Evolutionary conservation across 2,329 filamentous ascomycete species (phyloP).

Genomic region (Blastomyces gilchristii): DNA sequence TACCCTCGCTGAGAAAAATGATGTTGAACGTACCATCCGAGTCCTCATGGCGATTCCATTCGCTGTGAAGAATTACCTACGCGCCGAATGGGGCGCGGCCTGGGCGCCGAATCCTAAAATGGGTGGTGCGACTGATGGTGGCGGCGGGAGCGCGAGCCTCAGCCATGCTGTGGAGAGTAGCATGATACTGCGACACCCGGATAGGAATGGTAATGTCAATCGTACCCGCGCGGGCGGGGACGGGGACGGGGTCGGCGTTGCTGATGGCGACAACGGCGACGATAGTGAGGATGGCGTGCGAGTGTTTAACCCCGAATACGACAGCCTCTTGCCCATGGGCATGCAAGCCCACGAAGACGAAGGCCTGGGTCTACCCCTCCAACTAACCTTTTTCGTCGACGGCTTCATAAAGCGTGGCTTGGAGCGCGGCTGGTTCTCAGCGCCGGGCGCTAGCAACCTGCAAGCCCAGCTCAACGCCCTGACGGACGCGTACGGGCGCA

Average conservation of each 20-base stretch:
- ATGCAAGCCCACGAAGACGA: constrained; percentile 48
- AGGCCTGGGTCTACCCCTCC: constrained; percentile 50
- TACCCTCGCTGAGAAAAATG: constrained; percentile 38
- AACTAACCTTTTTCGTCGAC: constrained; percentile 51
- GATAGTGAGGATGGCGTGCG: constrained; percentile 19
- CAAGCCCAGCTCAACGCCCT: constrained; percentile 48
- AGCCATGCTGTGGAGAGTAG: constrained; percentile 2
- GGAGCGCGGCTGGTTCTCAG: constrained; percentile 49
- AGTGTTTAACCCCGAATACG: constrained; percentile 40
- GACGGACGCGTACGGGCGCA: constrained; percentile 49
- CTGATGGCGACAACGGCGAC: constrained; percentile 10
- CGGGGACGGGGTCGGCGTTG: too few relatives aligned
- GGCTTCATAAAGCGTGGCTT: constrained; percentile 49
- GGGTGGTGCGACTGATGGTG: not conserved
- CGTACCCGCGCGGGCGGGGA: not conserved
- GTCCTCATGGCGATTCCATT: constrained; percentile 53
- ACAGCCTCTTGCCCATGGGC: constrained; percentile 40
- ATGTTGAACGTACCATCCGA: constrained; percentile 50
- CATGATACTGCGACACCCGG: not conserved
- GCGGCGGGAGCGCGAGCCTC: not conserved
- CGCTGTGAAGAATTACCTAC: constrained; percentile 54
- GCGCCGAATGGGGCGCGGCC: constrained; percentile 50
- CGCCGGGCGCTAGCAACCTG: constrained; percentile 49
- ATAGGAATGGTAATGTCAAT: not conserved
- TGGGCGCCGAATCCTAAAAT: not conserved